Percentiles rank a stretch among this genome's conserved stretches.
phyloP scores from a whole-genome alignment of 345 rosid species.

The Atalantia buxifolia region DNA sequence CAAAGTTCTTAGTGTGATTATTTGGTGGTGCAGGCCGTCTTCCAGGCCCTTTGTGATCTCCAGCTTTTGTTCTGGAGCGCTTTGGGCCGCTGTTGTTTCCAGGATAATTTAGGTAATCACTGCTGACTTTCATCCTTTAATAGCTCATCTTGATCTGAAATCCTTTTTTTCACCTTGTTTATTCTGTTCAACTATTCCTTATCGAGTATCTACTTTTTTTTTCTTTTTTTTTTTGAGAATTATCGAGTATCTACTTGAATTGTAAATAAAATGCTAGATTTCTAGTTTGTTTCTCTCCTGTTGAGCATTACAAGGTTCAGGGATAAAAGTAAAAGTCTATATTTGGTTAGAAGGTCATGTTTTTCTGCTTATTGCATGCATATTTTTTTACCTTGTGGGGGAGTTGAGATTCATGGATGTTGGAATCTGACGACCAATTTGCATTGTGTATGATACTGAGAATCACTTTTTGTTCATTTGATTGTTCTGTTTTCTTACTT shows the following conservation, averaged over 20 bases:
- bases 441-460: background rate
- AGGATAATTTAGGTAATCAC: constrained; percentile 50
- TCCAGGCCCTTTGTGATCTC: constrained; percentile 61
- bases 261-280: background rate
- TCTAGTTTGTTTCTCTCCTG: background rate
- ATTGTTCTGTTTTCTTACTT: background rate
- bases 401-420: background rate
- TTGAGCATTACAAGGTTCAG: background rate
- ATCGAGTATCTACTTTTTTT: background rate
- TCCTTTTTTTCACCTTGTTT: too few relatives aligned
- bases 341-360: background rate
- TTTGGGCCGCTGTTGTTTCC: constrained; percentile 49
- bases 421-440: background rate
- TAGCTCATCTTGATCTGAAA: background rate
- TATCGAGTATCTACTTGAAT: background rate
- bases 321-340: background rate
- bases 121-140: background rate
- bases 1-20: constrained; percentile 26
- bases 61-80: constrained; percentile 51
- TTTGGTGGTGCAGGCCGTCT: constrained; percentile 45
- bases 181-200: background rate
- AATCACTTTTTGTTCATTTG: background rate
- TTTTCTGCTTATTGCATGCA: background rate
- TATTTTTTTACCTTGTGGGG: background rate
- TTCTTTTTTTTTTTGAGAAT: too few relatives aligned